phyloP scores from a whole-genome alignment of 2,329 filamentous ascomycete species.

The Colletotrichum sp. region DNA sequence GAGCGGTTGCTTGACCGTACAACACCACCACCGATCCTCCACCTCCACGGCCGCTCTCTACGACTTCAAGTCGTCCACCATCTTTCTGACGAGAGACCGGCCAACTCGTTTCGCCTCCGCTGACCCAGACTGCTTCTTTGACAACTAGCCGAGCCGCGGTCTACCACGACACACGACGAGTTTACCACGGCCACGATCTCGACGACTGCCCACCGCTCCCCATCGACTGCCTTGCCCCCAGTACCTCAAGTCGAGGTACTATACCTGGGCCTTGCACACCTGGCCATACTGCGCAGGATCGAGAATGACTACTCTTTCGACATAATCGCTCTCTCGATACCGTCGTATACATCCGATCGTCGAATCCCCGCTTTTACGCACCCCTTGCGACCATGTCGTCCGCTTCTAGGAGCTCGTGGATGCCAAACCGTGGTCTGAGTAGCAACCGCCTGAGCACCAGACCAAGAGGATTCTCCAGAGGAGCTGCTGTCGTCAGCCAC shows the following conservation, averaged over 20 bases:
- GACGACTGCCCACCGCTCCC: not conserved
- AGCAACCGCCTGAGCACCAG: slow-evolving; percentile 48
- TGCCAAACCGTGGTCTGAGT: slow-evolving; percentile 49
- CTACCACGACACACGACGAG: not conserved
- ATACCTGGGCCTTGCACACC: not conserved
- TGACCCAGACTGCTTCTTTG: not conserved
- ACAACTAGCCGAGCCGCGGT: not conserved
- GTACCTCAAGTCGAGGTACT: not conserved
- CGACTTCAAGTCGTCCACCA: not conserved
- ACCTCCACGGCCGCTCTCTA: not conserved
- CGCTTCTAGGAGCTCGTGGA: slow-evolving; percentile 52
- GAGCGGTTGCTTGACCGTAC: slow-evolving; percentile 20
- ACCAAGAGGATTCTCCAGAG: slow-evolving; percentile 50
- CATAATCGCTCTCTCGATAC: slow-evolving; percentile 6
- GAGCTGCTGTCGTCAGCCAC: slow-evolving; percentile 53
- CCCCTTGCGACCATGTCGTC: slow-evolving; percentile 50
- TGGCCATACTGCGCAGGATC: slow-evolving; percentile 16
- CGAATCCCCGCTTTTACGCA: slow-evolving; percentile 3
- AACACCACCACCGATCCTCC: slow-evolving; percentile 9
- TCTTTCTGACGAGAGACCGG: not conserved
- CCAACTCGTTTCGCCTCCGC: not conserved
- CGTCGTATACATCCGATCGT: slow-evolving; percentile 5
- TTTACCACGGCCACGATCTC: not conserved
- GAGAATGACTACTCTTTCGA: slow-evolving; percentile 16
- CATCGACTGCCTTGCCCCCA: not conserved